Evolutionary conservation across 2,329 filamentous ascomycete genomes (phyloP), one percentile per base, ranked within the genome.

Genomic region (Stagonosporopsis chrysanthemi): DNA sequence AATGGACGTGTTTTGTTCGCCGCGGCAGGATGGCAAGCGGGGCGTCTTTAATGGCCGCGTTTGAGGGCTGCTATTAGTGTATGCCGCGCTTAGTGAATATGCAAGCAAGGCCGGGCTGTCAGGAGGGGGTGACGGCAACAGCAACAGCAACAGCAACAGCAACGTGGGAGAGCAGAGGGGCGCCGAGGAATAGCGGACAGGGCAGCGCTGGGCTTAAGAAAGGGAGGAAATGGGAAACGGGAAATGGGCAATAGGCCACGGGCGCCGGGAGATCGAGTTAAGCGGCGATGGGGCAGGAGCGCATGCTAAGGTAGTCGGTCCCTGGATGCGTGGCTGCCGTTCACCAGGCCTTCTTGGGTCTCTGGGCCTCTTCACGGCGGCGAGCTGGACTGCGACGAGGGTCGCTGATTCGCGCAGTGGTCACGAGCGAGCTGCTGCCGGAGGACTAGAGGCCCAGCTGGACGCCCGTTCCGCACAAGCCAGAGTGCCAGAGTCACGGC

Each of bases 41-140:
- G 64, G 61, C 64, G 61, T 43, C 56, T 57, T 56, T 54, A 54
- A 61, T 48, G 45, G 56, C 52, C 49, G 60, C 46, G 61, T 60
- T 62, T 56, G 58, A 46, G 35, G 17, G 55, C 42, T 46, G 56
- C 43, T 29, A 42, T 59, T 64, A 66, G 60, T 63, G 58, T 52
- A 62, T 64, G 63, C 54, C 57, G 51, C 58, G 60, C 54, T 26
- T 60, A 63, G 52, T 44, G 47, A 54, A 61, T 60, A 57, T 54
- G 52, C 52, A 44, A 57, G 47, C 49, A 52, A 50, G 47, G 57
- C 41, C 23, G 48, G 49, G 22, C 55, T 41, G 53, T 40, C 45
- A 40, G 45, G 43, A 46, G 46, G 52, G 39, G 47, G 38, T 31
- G 42, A 39, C 53, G 12, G 29, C 29, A 12, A 28, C 26, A 11